Percentiles rank a stretch among this genome's conserved stretches.
phyloP scores from a whole-genome alignment of 2,329 filamentous ascomycete species.

The Penicillium expansum region DNA sequence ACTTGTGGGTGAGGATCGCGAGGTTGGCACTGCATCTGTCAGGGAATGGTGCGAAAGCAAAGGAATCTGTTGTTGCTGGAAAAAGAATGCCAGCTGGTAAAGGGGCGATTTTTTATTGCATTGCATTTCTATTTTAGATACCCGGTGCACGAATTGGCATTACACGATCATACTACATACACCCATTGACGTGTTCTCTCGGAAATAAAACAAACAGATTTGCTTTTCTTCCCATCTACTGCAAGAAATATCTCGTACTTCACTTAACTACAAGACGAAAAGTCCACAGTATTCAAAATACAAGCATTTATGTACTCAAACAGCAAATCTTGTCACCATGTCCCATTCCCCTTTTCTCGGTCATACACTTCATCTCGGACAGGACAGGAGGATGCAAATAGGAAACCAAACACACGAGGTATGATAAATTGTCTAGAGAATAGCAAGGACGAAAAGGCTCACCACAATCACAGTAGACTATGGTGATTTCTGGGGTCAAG shows the following conservation, averaged over 20 bases:
- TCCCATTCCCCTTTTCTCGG: neutral
- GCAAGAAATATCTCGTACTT: neutral
- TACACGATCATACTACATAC: neutral
- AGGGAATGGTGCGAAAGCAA: constrained; percentile 88
- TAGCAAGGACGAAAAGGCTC: neutral
- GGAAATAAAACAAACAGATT: too few species aligned
- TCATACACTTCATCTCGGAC: neutral
- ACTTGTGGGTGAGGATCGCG: constrained; percentile 62
- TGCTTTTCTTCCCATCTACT: neutral
- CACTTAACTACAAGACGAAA: neutral
- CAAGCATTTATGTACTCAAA: neutral
- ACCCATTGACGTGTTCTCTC: neutral
- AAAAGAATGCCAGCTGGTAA: constrained; percentile 38
- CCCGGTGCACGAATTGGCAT: neutral
- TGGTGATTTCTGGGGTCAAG: neutral
- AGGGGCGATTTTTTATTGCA: neutral
- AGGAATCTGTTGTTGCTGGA: constrained; percentile 78
- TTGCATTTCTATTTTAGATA: neutral
- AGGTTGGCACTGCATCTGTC: constrained; percentile 63
- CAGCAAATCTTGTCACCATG: neutral
- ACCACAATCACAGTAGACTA: neutral
- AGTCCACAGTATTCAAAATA: neutral
- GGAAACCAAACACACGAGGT: neutral
- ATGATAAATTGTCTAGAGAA: neutral
- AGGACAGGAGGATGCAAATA: neutral